Conservation (phyloP, 768 basidiomycete species). For the Suillus lakei region DNA sequence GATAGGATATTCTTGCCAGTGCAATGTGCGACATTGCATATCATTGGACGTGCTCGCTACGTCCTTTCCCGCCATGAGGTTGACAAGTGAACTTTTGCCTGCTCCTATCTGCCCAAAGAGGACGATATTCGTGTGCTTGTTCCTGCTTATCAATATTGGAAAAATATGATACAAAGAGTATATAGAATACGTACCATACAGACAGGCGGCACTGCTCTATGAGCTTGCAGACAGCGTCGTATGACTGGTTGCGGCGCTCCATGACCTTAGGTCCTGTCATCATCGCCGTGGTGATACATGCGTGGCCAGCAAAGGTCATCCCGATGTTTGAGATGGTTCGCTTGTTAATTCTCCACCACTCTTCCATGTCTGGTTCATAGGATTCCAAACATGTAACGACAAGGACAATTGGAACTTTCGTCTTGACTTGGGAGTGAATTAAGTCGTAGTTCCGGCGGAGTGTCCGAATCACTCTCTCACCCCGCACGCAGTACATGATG, state of each 20-base stretch:
- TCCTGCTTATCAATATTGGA: rapidly evolving
- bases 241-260: constrained; percentile 20
- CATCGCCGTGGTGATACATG: background rate
- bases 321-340: background rate
- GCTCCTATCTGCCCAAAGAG: constrained; percentile 46
- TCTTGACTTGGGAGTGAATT: constrained; percentile 42
- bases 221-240: constrained; percentile 48
- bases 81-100: constrained; percentile 36
- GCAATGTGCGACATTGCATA: constrained; percentile 41
- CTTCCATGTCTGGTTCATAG: constrained; percentile 23
- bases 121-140: constrained; percentile 35
- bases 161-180: background rate
- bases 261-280: constrained; percentile 15
- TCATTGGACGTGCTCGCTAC: constrained; percentile 31
- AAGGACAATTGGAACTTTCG: constrained; percentile 40
- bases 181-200: background rate
- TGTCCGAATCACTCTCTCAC: constrained; percentile 40
- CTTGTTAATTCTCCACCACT: constrained; percentile 46
- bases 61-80: constrained; percentile 32
- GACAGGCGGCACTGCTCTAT: constrained; percentile 27
- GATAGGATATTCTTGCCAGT: constrained; percentile 30
- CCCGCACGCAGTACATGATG: constrained; percentile 43
- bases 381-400: constrained; percentile 44
- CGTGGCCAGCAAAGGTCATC: background rate
- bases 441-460: constrained; percentile 40